A percentile compares a stretch with the other conserved stretches of the same genome.
Conservation (phyloP, 257 asterid genomes). For the Solanum pimpinellifolium region DNA sequence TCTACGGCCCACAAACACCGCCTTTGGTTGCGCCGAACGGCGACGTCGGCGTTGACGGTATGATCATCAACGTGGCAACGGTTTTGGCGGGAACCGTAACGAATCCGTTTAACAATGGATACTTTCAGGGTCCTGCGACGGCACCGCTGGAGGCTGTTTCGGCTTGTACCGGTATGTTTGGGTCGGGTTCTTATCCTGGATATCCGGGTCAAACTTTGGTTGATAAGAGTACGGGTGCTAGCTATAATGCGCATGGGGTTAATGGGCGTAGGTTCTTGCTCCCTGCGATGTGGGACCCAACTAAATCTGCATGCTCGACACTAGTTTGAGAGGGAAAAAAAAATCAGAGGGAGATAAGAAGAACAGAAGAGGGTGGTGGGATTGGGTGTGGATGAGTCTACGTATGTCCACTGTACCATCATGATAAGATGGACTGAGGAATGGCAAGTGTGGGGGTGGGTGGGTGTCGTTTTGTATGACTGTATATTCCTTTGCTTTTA, state of each 20-base stretch:
- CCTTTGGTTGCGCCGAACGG: constrained; percentile 64
- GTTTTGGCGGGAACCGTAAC: constrained; percentile 73
- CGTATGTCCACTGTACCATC: constrained; percentile 11
- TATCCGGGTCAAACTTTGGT: constrained; percentile 42
- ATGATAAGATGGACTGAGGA: background rate
- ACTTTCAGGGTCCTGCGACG: constrained; percentile 59
- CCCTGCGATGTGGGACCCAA: constrained; percentile 96
- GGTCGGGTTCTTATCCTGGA: constrained; percentile 70
- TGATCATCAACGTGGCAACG: constrained; percentile 58
- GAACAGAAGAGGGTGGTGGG: background rate
- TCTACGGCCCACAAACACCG: constrained; percentile 69
- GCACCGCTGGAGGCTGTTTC: constrained; percentile 81
- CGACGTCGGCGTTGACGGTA: constrained; percentile 69
- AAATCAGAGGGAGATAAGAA: too few relatives aligned
- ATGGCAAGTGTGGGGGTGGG: background rate
- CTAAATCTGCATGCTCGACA: constrained; percentile 49
- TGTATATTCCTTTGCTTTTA: constrained; percentile 18
- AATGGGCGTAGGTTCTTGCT: constrained; percentile 53
- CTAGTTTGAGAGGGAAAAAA: constrained; percentile 24
- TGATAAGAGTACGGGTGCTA: constrained; percentile 47
- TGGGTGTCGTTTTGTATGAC: constrained; percentile 25
- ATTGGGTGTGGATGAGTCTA: constrained; percentile 10
- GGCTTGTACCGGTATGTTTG: constrained; percentile 64
- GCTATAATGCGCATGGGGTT: constrained; percentile 64
- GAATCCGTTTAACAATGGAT: constrained; percentile 59